Evolutionary conservation across 2,329 filamentous ascomycete genomes (phyloP).

Genomic region (Scopulariopsis brevicaulis): DNA sequence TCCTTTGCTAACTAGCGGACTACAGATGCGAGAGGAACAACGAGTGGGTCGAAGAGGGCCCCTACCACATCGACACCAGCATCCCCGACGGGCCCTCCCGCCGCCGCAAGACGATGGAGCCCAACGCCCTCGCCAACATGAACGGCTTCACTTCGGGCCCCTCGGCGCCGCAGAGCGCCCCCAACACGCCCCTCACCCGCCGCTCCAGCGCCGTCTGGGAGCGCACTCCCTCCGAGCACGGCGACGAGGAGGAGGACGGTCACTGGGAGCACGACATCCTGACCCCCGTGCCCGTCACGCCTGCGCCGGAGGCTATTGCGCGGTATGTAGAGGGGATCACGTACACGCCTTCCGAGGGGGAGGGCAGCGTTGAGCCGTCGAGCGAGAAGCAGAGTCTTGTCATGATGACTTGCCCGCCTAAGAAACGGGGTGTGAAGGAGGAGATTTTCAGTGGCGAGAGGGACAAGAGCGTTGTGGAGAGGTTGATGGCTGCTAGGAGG

Average conservation of each 20-base stretch:
- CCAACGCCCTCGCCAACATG: constrained; percentile 54
- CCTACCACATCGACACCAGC: constrained; percentile 58
- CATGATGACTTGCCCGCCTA: constrained; percentile 38
- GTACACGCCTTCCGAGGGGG: constrained; percentile 27
- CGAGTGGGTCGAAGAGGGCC: constrained; percentile 62
- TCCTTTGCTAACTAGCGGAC: constrained; percentile 8
- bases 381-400: constrained; percentile 25
- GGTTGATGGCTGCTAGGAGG: constrained; percentile 59
- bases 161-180: constrained; percentile 26
- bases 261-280: constrained; percentile 29
- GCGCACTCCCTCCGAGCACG: constrained; percentile 36
- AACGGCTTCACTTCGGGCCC: constrained; percentile 47
- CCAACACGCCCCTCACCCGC: constrained; percentile 36
- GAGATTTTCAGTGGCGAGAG: constrained; percentile 34
- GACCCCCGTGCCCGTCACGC: constrained; percentile 47
- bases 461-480: constrained; percentile 45
- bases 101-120: constrained; percentile 74
- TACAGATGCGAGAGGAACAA: constrained; percentile 63
- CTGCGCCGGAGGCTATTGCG: constrained; percentile 41
- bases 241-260: constrained; percentile 20
- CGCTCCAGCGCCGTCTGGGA: constrained; percentile 45
- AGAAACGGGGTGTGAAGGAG: constrained; percentile 18
- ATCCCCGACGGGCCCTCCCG: constrained; percentile 60
- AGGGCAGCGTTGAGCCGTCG: constrained; percentile 17
- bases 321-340: constrained; percentile 37